phyloP scores from a whole-genome alignment of 2,329 filamentous ascomycete species.

The Coccinonectria pachysandricola region DNA sequence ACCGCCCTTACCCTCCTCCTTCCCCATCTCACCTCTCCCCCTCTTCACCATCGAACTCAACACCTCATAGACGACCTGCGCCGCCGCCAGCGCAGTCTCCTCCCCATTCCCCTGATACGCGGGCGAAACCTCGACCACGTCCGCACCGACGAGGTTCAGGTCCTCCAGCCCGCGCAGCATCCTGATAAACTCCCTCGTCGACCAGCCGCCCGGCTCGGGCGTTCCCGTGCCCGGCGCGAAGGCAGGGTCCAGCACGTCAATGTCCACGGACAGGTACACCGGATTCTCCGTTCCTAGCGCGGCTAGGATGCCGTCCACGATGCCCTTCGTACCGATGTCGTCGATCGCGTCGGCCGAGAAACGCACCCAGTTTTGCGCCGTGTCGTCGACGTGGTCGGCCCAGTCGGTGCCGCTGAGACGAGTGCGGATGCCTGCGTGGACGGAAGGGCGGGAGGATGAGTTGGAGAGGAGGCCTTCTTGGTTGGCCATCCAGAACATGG shows the following conservation, averaged over 20 bases:
- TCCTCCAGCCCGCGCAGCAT: conserved; percentile 74
- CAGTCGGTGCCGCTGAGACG: conserved; percentile 57
- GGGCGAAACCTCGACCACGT: conserved; percentile 77
- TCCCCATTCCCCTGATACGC: conserved; percentile 75
- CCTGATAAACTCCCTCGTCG: conserved; percentile 74
- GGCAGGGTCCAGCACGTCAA: conserved; percentile 72
- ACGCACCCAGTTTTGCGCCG: conserved; percentile 65
- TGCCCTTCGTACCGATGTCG: conserved; percentile 61
- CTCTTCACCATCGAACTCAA: conserved; percentile 63
- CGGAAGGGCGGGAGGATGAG: conserved; percentile 54
- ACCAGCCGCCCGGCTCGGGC: conserved; percentile 86
- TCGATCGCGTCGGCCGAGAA: conserved; percentile 80
- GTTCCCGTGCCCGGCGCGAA: conserved; percentile 68
- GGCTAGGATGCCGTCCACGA: conserved; percentile 60
- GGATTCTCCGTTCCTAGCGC: conserved; percentile 66
- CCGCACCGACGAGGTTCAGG: conserved; percentile 78
- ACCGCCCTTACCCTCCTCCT: too few species aligned
- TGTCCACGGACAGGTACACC: conserved; percentile 72
- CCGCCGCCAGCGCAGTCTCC: conserved; percentile 71
- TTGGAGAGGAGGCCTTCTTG: conserved; percentile 72
- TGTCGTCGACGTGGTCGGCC: conserved; percentile 62
- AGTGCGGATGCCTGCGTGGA: conserved; percentile 77
- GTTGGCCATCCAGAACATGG: conserved; percentile 83
- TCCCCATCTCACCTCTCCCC: conserved; percentile 28
- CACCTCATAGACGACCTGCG: conserved; percentile 80